Evolutionary conservation across 345 rosid species (phyloP).

Genomic region (Dimocarpus longan): DNA sequence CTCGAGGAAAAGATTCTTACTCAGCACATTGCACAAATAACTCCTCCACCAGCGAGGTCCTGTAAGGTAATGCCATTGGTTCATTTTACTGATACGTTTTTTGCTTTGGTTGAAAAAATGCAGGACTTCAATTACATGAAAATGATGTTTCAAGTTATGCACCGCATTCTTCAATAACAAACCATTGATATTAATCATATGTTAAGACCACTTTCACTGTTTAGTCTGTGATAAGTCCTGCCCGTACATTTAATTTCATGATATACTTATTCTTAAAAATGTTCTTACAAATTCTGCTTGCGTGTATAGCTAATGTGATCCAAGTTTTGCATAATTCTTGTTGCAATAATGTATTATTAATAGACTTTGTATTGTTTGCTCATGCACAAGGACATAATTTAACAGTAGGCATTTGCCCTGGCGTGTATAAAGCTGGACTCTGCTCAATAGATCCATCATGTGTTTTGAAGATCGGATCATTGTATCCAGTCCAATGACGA

Average conservation of each 20-base stretch:
- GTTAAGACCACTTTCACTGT: background rate
- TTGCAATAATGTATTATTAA: too few species aligned
- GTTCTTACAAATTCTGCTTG: too few species aligned
- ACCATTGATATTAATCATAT: background rate
- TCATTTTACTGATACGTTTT: background rate
- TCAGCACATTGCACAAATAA: slow-evolving; percentile 35
- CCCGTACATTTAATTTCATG: too few species aligned
- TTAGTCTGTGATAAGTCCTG: too few species aligned
- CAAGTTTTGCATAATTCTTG: too few species aligned
- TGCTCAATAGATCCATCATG: background rate
- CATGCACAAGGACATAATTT: too few species aligned
- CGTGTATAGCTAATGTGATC: too few species aligned
- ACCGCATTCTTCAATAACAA: background rate
- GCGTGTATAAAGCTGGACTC: background rate
- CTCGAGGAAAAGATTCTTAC: slow-evolving; percentile 65
- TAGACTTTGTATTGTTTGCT: too few species aligned
- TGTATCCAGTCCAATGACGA: background rate
- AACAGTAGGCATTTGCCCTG: too few species aligned
- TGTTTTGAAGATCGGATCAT: too few species aligned
- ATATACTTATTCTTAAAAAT: too few species aligned
- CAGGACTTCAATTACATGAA: background rate
- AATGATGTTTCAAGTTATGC: background rate
- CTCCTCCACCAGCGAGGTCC: slow-evolving; percentile 41
- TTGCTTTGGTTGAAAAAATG: background rate
- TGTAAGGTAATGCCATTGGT: slow-evolving; percentile 44